phyloP scores from a whole-genome alignment of 192 early-diverging fungal species.

The Dissophora ornata region DNA sequence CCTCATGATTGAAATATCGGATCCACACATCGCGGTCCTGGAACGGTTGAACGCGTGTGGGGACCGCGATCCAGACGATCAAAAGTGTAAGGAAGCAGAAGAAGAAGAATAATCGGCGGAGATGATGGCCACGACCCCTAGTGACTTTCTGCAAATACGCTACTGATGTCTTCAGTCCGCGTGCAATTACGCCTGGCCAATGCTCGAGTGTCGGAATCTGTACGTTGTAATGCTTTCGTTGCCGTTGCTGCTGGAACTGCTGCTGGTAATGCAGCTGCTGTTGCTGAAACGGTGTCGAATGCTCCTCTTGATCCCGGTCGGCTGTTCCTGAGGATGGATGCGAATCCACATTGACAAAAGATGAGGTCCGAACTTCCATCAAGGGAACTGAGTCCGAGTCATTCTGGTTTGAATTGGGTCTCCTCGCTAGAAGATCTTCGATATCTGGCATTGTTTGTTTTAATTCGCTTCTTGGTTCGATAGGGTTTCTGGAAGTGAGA shows the following conservation, averaged over 20 bases:
- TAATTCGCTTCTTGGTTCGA: background rate
- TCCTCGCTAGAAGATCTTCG: too few species aligned
- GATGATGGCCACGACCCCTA: background rate
- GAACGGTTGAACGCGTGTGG: slow-evolving; percentile 9
- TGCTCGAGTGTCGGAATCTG: slow-evolving; percentile 16
- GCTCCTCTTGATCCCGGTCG: too few species aligned
- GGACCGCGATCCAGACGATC: background rate
- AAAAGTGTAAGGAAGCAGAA: background rate
- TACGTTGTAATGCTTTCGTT: slow-evolving; percentile 17
- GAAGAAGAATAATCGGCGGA: background rate
- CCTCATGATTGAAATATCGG: slow-evolving; percentile 26
- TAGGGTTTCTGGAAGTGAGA: background rate
- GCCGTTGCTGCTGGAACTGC: background rate
- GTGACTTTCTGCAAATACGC: background rate
- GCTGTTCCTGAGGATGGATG: too few species aligned
- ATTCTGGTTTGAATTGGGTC: too few species aligned
- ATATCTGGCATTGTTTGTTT: too few species aligned
- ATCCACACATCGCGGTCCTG: slow-evolving; percentile 25
- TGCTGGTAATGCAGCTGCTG: background rate
- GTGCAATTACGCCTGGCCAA: slow-evolving; percentile 9
- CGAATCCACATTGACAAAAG: too few species aligned
- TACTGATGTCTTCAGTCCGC: background rate
- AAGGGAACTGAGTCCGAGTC: too few species aligned
- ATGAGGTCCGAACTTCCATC: too few species aligned
- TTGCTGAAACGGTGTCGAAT: slow-evolving; percentile 12